Base-by-base conservation (phyloP, 768 basidiomycete genomes). In the Collybiopsis luxurians region DNA sequence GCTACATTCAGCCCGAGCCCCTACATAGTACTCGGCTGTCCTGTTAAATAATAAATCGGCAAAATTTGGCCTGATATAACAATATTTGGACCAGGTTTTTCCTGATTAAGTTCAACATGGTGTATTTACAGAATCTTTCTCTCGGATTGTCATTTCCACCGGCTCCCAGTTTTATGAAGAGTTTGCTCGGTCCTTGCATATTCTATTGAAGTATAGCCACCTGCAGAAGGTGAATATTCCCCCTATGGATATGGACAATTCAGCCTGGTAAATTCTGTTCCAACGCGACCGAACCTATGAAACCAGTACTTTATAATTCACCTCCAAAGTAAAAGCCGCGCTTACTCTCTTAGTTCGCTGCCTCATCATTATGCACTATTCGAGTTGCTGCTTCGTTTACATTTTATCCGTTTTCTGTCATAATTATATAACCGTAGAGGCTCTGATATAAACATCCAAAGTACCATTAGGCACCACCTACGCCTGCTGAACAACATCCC, bases 371-470 rank as follows among this genome's bases (percentile, higher is more conserved):
- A n/a, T n/a, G n/a, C n/a, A n/a, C n/a, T n/a, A n/a, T n/a, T n/a
- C n/a, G n/a, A n/a, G n/a, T n/a, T n/a, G n/a, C n/a, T n/a, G n/a
- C n/a, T n/a, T n/a, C n/a, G n/a, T n/a, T n/a, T n/a, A n/a, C n/a
- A n/a, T n/a, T n/a, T n/a, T n/a, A n/a, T n/a, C n/a, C n/a, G n/a
- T n/a, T n/a, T n/a, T n/a, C n/a, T n/a, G n/a, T n/a, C n/a, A n/a
- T n/a, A n/a, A n/a, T n/a, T n/a, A n/a, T n/a, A n/a, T n/a, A n/a
- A n/a, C n/a, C n/a, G n/a, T 80, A 4, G 80, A 81, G 11, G 80
- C 78, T 9, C 85, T 84, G 36, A 83, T 75, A 55, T 70, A 78
- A 34, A 85, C 78, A 0, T 62, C 73, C 64, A 84, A 86, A 27
- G 66, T 74, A 2, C 85, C 85, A 2, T 69, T 45, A 9, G 83